phyloP scores from a whole-genome alignment of 1,284 basidiomycete species.

The Tylopilus sp. region DNA sequence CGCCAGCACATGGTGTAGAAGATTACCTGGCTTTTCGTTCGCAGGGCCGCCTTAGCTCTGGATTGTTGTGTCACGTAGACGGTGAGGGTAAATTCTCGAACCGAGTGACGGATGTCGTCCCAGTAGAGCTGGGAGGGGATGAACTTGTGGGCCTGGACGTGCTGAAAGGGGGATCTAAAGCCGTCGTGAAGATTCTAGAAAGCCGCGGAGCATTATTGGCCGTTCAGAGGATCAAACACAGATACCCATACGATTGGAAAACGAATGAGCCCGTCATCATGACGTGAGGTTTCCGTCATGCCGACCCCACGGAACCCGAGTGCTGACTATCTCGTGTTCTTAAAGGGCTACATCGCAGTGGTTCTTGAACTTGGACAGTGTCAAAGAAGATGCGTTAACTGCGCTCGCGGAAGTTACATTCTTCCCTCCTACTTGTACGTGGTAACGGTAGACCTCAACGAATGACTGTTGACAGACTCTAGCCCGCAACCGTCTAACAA shows the following conservation, averaged over 20 bases:
- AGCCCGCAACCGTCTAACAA: constrained; percentile 83
- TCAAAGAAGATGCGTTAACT: constrained; percentile 74
- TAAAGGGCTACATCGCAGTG: constrained; percentile 93
- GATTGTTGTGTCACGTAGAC: constrained; percentile 78
- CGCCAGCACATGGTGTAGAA: constrained; percentile 92
- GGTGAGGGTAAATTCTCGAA: constrained; percentile 71
- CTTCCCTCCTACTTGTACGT: constrained; percentile 68
- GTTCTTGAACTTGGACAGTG: constrained; percentile 89
- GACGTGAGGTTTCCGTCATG: constrained; percentile 47
- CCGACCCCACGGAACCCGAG: neutral
- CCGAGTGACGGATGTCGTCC: constrained; percentile 55
- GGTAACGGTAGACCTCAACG: neutral
- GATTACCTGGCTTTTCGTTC: constrained; percentile 78
- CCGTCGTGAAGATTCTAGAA: constrained; percentile 63
- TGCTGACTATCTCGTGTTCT: constrained; percentile 11
- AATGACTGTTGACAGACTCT: constrained; percentile 6
- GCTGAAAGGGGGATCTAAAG: constrained; percentile 65
- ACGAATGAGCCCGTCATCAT: constrained; percentile 91
- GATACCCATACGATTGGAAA: constrained; percentile 98
- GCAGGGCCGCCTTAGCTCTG: constrained; percentile 43
- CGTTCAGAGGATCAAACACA: constrained; percentile 75
- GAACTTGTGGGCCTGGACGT: constrained; percentile 69
- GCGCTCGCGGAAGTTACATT: constrained; percentile 78
- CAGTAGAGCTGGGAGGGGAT: constrained; percentile 37
- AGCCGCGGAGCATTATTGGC: constrained; percentile 61